Evolutionary conservation across 163 green algal genomes (phyloP).

Genomic region (Volvox carteri): DNA sequence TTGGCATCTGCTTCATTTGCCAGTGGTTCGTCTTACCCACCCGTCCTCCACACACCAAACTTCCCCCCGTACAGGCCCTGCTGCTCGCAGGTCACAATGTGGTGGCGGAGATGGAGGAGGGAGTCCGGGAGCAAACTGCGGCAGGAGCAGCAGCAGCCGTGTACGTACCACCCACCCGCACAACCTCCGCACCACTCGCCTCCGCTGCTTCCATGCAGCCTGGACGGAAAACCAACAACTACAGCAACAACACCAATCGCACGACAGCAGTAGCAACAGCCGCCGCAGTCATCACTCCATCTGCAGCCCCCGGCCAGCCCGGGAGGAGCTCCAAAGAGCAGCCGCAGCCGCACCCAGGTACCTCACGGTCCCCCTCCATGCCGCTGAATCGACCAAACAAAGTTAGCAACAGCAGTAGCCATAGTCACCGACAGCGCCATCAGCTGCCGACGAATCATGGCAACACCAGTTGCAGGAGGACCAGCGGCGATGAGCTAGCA

Average conservation of each 20-base stretch:
- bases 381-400: background rate
- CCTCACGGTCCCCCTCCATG: background rate
- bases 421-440: background rate
- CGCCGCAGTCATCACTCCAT: too few species aligned
- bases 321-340: too few species aligned
- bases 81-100: slow-evolving; percentile 47
- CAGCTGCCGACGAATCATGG: too few species aligned
- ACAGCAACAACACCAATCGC: background rate
- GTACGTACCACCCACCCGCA: background rate
- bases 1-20: too few species aligned
- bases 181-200: background rate
- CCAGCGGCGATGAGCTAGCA: background rate
- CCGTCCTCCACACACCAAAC: background rate
- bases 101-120: slow-evolving; percentile 49
- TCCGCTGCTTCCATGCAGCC: background rate
- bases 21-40: too few species aligned
- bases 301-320: too few species aligned
- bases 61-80: slow-evolving; percentile 18
- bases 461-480: background rate
- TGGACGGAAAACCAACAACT: background rate
- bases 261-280: too few species aligned
- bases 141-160: background rate
- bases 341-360: too few species aligned
- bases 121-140: background rate
- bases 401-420: background rate